Conservation (phyloP, 2,329 filamentous ascomycete genomes). For the Trichoderma hamatum region DNA sequence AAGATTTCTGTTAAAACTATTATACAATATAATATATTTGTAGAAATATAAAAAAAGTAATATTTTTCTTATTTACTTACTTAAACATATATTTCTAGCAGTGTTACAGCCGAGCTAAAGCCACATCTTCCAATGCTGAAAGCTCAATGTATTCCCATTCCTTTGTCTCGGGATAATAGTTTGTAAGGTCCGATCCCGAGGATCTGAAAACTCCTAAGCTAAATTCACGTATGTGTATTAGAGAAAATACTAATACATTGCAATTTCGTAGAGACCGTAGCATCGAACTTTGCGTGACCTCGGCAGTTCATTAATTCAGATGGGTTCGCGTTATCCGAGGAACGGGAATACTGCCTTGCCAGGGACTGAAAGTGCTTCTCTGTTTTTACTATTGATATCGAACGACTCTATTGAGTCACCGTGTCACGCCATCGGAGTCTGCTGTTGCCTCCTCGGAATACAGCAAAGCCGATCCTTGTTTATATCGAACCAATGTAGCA, state of each 20-base stretch:
- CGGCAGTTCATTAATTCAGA: neutral
- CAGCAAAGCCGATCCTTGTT: neutral
- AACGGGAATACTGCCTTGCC: neutral
- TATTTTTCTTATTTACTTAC: neutral
- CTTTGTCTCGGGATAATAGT: neutral
- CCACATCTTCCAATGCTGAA: neutral
- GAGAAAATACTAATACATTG: neutral
- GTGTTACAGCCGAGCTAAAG: neutral
- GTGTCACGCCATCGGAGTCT: neutral
- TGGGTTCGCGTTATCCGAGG: neutral
- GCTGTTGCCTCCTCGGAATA: neutral
- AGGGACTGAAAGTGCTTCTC: neutral
- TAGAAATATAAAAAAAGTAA: no score
- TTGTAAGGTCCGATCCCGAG: neutral
- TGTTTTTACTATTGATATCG: neutral
- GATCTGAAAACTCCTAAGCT: neutral
- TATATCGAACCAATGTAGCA: neutral
- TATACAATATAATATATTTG: no score
- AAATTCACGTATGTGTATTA: neutral
- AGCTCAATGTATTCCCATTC: neutral
- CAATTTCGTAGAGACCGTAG: neutral
- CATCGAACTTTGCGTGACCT: neutral
- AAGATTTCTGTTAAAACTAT: no score
- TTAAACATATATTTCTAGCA: neutral
- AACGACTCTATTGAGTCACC: neutral